Evolutionary conservation across 139 green algal species (phyloP).

Genomic region (Tetradesmus obliquus): DNA sequence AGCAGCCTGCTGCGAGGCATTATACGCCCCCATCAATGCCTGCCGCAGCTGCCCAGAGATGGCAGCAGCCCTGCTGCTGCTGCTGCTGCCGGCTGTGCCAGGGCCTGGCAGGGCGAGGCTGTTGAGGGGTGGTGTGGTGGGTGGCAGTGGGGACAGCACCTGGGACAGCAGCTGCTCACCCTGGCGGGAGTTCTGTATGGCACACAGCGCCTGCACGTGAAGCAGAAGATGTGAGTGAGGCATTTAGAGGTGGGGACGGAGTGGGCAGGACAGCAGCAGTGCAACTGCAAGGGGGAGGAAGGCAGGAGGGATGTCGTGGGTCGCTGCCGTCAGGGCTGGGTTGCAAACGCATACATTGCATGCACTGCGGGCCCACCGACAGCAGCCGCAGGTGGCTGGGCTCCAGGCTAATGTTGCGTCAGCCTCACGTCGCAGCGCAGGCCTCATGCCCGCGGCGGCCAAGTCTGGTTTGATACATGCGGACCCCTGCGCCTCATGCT

Average conservation of each 20-base stretch:
- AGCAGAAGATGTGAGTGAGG: background rate
- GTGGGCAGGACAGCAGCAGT: background rate
- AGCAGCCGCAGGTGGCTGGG: too few species aligned
- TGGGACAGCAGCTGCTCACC: constrained; percentile 35
- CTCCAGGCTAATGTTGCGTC: too few species aligned
- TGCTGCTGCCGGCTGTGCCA: constrained; percentile 13
- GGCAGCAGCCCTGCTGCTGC: background rate
- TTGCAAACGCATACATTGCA: too few species aligned
- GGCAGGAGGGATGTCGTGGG: background rate
- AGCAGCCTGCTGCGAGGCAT: constrained; percentile 71
- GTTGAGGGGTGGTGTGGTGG: background rate
- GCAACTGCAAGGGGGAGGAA: background rate
- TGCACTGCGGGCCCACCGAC: background rate
- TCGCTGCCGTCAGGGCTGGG: background rate
- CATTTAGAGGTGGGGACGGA: background rate
- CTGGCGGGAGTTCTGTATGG: background rate
- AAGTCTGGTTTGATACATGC: too few species aligned
- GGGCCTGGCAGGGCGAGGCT: background rate
- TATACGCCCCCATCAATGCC: constrained; percentile 60
- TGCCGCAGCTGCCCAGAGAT: constrained; percentile 46
- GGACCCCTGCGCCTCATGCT: too few species aligned
- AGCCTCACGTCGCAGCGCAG: too few species aligned
- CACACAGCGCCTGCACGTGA: background rate
- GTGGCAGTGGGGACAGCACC: constrained; percentile 18
- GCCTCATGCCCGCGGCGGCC: too few species aligned